Conservation (phyloP, 176 grass and related monocot genomes). For the Saccharum officinarum region DNA sequence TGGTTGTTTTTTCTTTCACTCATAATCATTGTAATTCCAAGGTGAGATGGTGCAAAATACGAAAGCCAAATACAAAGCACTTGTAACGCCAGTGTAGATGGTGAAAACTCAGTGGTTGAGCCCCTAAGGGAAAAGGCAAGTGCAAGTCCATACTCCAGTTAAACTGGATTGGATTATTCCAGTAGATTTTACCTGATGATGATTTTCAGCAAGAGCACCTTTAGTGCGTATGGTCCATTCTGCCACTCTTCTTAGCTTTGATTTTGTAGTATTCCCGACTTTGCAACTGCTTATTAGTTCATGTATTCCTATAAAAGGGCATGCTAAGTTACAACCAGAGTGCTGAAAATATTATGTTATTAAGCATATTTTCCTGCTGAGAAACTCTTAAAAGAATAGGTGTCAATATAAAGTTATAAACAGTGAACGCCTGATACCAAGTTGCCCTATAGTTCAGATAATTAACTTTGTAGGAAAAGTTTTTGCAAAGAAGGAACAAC, state of each 20-base stretch:
- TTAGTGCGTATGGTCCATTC: constrained; percentile 45
- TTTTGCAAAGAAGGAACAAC: neutral
- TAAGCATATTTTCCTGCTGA: neutral
- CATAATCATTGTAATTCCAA: constrained; percentile 10
- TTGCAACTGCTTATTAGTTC: constrained; percentile 37
- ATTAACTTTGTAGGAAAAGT: neutral
- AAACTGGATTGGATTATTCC: constrained; percentile 9
- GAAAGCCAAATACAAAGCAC: neutral
- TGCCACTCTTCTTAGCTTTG: constrained; percentile 54
- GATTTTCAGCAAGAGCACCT: constrained; percentile 27
- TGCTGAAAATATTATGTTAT: neutral
- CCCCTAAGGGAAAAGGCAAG: neutral
- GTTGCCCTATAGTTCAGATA: neutral
- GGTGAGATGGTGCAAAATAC: constrained; percentile 9
- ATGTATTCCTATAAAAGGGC: constrained; percentile 35
- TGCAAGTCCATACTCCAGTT: neutral
- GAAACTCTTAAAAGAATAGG: constrained; percentile 9
- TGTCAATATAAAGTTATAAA: neutral
- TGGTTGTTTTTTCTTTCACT: neutral
- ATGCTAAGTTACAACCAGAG: constrained; percentile 13
- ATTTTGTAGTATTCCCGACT: constrained; percentile 46
- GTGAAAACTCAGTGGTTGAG: neutral
- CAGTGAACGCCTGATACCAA: neutral
- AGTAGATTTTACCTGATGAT: constrained; percentile 38
- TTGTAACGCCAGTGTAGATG: neutral